These are phyloP conservation scores for Rhipidocladum racemiflorum DNA, from an alignment of 176 grass and related monocot genomes.

Conservation along the genomic window DNA sequence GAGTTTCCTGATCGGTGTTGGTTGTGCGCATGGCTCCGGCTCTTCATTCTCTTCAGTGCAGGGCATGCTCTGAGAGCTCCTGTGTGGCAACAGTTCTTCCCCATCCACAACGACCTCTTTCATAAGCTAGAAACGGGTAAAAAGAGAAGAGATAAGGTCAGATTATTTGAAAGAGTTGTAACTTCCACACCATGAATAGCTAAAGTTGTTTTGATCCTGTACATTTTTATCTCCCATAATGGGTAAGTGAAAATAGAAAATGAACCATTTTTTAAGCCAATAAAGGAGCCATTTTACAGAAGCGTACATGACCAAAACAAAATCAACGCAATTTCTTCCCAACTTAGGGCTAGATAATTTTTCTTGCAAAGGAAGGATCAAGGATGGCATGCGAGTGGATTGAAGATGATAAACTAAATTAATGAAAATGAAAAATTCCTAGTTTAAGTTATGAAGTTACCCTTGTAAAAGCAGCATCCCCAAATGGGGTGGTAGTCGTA, in stretches of 20 bases:
- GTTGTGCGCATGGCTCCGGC: neutral
- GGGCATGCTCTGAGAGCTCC: conserved; percentile 9
- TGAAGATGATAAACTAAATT: neutral
- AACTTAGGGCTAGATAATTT: neutral
- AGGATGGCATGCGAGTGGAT: neutral
- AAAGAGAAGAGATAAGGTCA: neutral
- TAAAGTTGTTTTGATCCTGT: neutral
- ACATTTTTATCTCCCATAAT: neutral
- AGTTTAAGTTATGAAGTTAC: neutral
- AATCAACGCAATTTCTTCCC: neutral
- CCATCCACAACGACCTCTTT: conserved; percentile 40
- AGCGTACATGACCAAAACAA: neutral
- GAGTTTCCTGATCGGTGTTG: conserved; percentile 73
- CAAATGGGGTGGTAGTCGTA: neutral
- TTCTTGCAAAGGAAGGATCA: neutral
- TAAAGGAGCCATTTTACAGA: neutral
- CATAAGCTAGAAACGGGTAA: conserved; percentile 58
- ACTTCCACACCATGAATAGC: neutral
- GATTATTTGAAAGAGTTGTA: neutral
- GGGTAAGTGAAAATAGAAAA: neutral
- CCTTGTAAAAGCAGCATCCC: neutral
- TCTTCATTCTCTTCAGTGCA: neutral
- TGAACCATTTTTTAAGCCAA: neutral
- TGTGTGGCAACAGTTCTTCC: conserved; percentile 69
- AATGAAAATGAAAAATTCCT: neutral